These are phyloP conservation scores for Drechslera avenae DNA, from an alignment of 2,329 filamentous ascomycete species.

Conservation along the genomic window DNA sequence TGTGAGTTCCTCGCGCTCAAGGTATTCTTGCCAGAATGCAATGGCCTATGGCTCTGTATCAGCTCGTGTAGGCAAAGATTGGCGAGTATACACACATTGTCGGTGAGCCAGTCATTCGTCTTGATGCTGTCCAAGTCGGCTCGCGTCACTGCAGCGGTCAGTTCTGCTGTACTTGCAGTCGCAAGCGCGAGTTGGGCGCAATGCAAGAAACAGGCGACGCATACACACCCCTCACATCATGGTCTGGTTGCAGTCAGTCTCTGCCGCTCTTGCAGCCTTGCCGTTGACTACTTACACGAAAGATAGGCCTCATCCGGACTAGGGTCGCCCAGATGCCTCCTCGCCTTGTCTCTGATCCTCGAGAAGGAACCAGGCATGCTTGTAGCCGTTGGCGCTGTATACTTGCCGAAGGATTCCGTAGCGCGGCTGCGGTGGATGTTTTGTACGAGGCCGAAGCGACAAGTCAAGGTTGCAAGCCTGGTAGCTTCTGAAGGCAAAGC, in stretches of 20 bases:
- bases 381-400: conserved; percentile 6
- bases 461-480: neutral
- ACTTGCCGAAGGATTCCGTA: neutral
- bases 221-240: conserved; percentile 67
- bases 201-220: conserved; percentile 22
- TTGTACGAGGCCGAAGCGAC: conserved; percentile 3
- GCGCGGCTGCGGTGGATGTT: conserved; percentile 2
- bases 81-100: conserved; percentile 68
- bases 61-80: neutral
- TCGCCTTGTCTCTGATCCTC: conserved; percentile 33
- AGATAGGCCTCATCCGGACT: conserved; percentile 70
- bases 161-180: conserved; percentile 3
- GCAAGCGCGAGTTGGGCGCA: conserved; percentile 3
- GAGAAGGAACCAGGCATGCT: conserved; percentile 30
- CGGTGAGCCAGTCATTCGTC: conserved; percentile 87
- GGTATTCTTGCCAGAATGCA: conserved; percentile 95
- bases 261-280: neutral
- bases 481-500: neutral
- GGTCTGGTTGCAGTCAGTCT: conserved; percentile 55
- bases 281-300: conserved; percentile 63
- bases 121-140: conserved; percentile 89
- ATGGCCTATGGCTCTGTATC: conserved; percentile 69
- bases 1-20: conserved; percentile 85
- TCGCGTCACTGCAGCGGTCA: conserved; percentile 69
- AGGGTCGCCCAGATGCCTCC: conserved; percentile 37